Percentiles rank a stretch among this genome's conserved stretches.
Evolutionary conservation across 495 filamentous ascomycete species (phyloP).

Genomic region (Penicillium turbatum): DNA sequence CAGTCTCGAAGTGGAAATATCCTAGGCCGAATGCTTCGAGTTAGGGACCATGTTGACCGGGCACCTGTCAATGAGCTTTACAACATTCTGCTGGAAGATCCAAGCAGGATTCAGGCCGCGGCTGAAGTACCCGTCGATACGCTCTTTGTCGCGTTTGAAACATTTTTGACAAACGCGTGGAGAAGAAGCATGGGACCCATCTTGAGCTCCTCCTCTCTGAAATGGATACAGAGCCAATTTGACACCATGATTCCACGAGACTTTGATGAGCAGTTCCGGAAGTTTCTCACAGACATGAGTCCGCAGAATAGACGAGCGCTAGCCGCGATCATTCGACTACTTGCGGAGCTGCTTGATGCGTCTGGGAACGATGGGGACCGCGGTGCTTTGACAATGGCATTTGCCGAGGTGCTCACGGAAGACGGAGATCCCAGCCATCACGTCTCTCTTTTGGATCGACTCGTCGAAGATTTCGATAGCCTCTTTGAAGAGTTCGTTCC

Average conservation of each 20-base stretch:
- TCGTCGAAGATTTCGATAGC: conserved; percentile 87
- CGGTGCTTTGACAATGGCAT: conserved; percentile 82
- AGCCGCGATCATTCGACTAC: conserved; percentile 73
- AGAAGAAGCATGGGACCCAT: conserved; percentile 81
- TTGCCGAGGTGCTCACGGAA: conserved; percentile 80
- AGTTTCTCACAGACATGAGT: conserved; percentile 69
- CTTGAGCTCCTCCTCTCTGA: conserved; percentile 59
- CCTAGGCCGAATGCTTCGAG: conserved; percentile 67
- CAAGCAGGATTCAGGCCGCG: conserved; percentile 65
- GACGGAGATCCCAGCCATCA: conserved; percentile 76
- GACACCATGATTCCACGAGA: conserved; percentile 67
- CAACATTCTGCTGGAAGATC: conserved; percentile 77
- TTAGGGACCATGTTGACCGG: conserved; percentile 67
- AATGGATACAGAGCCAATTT: conserved; percentile 67
- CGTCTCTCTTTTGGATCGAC: conserved; percentile 83
- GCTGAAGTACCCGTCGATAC: conserved; percentile 78
- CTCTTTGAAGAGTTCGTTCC: conserved; percentile 72
- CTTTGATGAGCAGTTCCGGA: conserved; percentile 82
- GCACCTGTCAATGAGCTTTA: conserved; percentile 86
- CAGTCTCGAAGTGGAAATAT: conserved; percentile 81
- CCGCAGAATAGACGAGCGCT: conserved; percentile 92
- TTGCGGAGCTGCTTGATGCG: conserved; percentile 88
- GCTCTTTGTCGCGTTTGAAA: conserved; percentile 91
- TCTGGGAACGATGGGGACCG: conserved; percentile 91
- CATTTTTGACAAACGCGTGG: conserved; percentile 88